A percentile compares a stretch with the other conserved stretches of the same genome.
Evolutionary conservation across 768 basidiomycete genomes (phyloP).

Genomic region (Lactifluus subvellereus): DNA sequence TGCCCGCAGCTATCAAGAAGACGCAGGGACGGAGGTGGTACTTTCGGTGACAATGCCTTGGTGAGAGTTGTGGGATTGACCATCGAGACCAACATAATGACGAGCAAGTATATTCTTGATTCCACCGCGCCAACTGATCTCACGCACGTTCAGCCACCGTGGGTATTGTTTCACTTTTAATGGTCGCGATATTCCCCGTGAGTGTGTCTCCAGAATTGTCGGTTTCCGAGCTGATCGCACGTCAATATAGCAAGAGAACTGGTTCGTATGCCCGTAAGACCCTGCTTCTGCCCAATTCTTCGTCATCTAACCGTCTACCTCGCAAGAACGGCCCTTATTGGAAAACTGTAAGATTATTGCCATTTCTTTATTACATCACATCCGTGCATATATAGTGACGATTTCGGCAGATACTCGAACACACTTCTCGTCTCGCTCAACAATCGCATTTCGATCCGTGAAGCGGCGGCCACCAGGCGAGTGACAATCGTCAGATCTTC

Average conservation of each 20-base stretch:
- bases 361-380: no score
- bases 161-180: neutral
- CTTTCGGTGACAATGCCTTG: neutral
- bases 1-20: neutral
- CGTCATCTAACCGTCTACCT: neutral
- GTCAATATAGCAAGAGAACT: conserved; percentile 3
- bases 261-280: conserved; percentile 14
- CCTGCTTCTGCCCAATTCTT: neutral
- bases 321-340: neutral
- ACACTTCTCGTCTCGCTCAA: conserved; percentile 12
- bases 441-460: conserved; percentile 11
- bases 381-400: neutral
- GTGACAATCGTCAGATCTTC: no score
- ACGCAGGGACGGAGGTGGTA: neutral
- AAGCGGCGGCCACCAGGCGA: neutral
- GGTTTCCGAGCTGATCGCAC: neutral
- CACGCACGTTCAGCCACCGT: neutral
- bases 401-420: conserved; percentile 8
- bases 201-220: neutral
- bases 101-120: neutral
- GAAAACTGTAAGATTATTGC: conserved; percentile 9
- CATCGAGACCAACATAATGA: conserved; percentile 9
- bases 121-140: neutral
- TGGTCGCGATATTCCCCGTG: neutral
- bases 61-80: conserved; percentile 7